Evolutionary conservation across 495 filamentous ascomycete species (phyloP), one percentile per base, ranked within the genome.

Genomic region (Hyaloscypha finlandica): DNA sequence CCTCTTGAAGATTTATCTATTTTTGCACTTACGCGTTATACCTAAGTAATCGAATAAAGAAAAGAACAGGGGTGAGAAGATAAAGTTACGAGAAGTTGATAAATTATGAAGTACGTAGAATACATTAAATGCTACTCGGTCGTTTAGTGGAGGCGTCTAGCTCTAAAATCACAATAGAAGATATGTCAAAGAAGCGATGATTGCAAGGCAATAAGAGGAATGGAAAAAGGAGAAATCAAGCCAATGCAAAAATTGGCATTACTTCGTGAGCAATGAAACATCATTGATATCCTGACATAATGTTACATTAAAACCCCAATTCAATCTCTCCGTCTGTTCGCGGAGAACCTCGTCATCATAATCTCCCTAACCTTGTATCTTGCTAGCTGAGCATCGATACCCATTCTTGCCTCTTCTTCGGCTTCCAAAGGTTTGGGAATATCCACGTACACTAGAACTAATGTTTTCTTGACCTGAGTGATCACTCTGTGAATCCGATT

Each of bases 401-500:
- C 86, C 14, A 82, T 75, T 16, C 83, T 74, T 32, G 71, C 63
- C 62, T 65, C 73, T 5, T 78, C 71, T 6, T 84, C 78, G 59
- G 77, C 76, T 35, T 77, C 74, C 19, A 76, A 61, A 4, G 94
- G 92, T 11, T 90, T 85, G 8, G 96, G 96, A 14, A 98, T 81
- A 67, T 99, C 94, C 2, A 98, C 94, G 75, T 94, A 99, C 64
- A 88, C 87, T 14, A 98, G 72, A 39, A 97, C 88, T 68, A 98
- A 73, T 16, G 85, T 95, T 83, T 99, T 99, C 71, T 88, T 84
- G 6, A 96, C 95, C 70, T 94, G 91, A 8, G 85, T 86, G 66
- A 96, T 89, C n/a, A 98, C 93, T 16, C 95, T 87, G 73, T 96
- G 96, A 48, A 97, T 84, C 51, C 91, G 89, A 80, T 96, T 93